Percentiles rank a stretch among this genome's conserved stretches.
phyloP scores from a whole-genome alignment of 1,284 basidiomycete species.

The Mixia osmundae region DNA sequence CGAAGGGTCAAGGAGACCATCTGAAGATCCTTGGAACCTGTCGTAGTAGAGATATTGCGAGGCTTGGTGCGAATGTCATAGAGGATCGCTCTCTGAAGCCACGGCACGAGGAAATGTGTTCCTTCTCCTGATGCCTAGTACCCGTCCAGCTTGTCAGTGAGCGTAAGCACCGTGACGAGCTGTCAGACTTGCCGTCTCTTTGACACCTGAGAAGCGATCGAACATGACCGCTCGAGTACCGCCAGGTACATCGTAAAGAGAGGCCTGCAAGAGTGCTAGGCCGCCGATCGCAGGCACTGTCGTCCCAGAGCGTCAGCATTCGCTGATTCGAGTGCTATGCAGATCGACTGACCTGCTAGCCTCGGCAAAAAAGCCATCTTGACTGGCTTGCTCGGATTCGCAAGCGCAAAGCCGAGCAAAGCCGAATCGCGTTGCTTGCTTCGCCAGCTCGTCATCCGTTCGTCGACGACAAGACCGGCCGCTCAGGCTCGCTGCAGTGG shows the following conservation, averaged over 20 bases:
- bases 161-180: not conserved
- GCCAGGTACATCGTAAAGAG: slow-evolving; percentile 3
- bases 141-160: slow-evolving; percentile 5
- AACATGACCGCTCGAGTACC: slow-evolving; percentile 84
- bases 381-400: no score
- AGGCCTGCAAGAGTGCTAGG: slow-evolving; percentile 4
- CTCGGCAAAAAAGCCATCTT: no score
- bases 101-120: slow-evolving; percentile 91
- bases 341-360: no score
- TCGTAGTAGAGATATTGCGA: slow-evolving; percentile 90
- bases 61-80: slow-evolving; percentile 98
- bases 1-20: slow-evolving; percentile 94
- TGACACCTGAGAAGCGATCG: slow-evolving; percentile 86
- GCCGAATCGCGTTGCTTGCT: no score
- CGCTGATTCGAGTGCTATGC: no score
- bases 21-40: slow-evolving; percentile 85
- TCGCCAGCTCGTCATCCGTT: no score
- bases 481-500: no score
- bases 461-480: no score
- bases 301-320: no score
- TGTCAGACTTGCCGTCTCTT: slow-evolving; percentile 34
- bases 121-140: slow-evolving; percentile 66
- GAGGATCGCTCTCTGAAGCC: slow-evolving; percentile 62
- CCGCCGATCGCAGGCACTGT: not conserved
- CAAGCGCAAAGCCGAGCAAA: no score